phyloP scores from a whole-genome alignment of 2,329 filamentous ascomycete genomes.

The Samsoniella hepiali region DNA sequence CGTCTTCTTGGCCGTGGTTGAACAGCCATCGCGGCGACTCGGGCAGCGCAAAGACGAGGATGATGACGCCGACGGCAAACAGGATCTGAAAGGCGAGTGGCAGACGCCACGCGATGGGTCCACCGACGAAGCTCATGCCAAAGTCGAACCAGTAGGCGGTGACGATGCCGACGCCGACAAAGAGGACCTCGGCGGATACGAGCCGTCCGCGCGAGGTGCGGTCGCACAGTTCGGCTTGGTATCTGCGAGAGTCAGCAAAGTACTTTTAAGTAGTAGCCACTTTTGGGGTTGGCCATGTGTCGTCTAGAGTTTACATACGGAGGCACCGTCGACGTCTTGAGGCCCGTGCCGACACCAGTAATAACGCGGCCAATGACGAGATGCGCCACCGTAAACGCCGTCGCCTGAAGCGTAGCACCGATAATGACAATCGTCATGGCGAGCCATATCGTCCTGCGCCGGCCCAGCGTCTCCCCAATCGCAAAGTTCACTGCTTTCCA shows the following conservation, averaged over 20 bases:
- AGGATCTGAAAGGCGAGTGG: conserved; percentile 32
- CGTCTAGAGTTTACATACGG: conserved; percentile 25
- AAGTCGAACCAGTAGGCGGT: conserved; percentile 32
- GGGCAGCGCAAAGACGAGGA: conserved; percentile 37
- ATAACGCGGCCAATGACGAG: conserved; percentile 48
- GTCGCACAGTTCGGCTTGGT: conserved; percentile 39
- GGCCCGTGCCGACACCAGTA: conserved; percentile 47
- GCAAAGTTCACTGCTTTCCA: conserved; percentile 36
- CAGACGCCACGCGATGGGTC: conserved; percentile 22
- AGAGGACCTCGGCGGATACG: conserved; percentile 45
- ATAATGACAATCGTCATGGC: conserved; percentile 55
- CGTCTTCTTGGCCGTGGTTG: conserved; percentile 33
- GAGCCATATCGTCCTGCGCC: conserved; percentile 50
- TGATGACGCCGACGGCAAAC: conserved; percentile 32
- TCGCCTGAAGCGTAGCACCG: conserved; percentile 57
- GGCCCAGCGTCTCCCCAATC: conserved; percentile 49
- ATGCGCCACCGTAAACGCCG: conserved; percentile 40
- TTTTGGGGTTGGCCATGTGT: not conserved
- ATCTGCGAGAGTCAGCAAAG: not conserved
- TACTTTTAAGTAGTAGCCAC: too few species aligned
- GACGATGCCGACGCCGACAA: conserved; percentile 38
- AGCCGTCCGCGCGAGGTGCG: conserved; percentile 49
- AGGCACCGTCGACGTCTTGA: conserved; percentile 40
- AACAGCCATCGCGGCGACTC: conserved; percentile 42
- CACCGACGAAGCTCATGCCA: conserved; percentile 29